These are phyloP conservation scores for Gremmenia infestans DNA, from an alignment of 2,329 filamentous ascomycete genomes.

Conservation along the genomic window DNA sequence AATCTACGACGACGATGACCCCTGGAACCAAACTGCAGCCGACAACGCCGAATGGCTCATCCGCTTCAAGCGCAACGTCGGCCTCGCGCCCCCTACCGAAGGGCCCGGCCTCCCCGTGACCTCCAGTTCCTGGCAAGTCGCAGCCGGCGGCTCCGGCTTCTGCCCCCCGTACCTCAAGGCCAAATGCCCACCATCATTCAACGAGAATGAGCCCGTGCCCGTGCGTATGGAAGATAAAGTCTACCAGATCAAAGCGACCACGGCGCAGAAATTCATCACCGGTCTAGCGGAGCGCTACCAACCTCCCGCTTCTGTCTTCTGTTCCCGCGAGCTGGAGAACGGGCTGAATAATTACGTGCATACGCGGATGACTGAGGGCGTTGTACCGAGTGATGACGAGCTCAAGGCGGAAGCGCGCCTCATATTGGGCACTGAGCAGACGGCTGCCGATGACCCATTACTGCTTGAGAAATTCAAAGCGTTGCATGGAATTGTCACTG, in stretches of 20 bases:
- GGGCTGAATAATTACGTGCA: constrained; percentile 47
- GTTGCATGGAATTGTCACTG: constrained; percentile 11
- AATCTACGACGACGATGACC: constrained; percentile 59
- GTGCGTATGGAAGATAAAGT: constrained; percentile 31
- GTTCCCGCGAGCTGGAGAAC: constrained; percentile 53
- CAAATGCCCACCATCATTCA: constrained; percentile 35
- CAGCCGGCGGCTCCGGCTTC: constrained; percentile 50
- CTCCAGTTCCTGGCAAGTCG: constrained; percentile 40
- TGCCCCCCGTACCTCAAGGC: constrained; percentile 50
- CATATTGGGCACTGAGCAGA: constrained; percentile 42
- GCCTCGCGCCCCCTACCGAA: constrained; percentile 43
- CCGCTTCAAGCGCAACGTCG: constrained; percentile 55
- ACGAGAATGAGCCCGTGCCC: constrained; percentile 25
- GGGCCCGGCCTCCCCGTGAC: constrained; percentile 45
- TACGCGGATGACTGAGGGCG: constrained; percentile 35
- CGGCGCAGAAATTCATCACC: constrained; percentile 46
- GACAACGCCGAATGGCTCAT: constrained; percentile 60
- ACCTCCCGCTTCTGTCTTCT: constrained; percentile 49
- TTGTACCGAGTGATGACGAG: constrained; percentile 44
- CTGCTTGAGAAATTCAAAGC: constrained; percentile 48
- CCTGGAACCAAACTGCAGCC: constrained; percentile 59
- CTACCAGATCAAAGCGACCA: constrained; percentile 39
- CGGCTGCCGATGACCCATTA: constrained; percentile 49
- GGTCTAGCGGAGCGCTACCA: constrained; percentile 39
- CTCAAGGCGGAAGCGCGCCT: constrained; percentile 44